Conservation (phyloP, 441 rosid genomes). For the Eutrema salsugineum region DNA sequence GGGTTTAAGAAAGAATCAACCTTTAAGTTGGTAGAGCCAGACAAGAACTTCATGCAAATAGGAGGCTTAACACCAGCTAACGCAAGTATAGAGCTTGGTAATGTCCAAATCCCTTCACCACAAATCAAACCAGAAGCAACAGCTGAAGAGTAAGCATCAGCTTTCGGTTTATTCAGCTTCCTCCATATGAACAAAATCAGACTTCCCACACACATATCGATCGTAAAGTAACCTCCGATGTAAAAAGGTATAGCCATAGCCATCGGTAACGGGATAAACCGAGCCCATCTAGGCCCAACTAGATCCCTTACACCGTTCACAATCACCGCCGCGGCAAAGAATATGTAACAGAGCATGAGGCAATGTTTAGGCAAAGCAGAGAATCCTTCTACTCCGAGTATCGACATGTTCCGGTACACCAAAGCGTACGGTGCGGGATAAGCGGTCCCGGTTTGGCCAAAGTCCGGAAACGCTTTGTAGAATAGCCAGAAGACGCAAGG, state of each 20-base stretch:
- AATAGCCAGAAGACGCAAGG: conserved; percentile 85
- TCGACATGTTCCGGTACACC: conserved; percentile 56
- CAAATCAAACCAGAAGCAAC: conserved; percentile 58
- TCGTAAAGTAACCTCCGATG: conserved; percentile 46
- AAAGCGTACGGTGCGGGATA: conserved; percentile 67
- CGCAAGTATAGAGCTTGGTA: conserved; percentile 48
- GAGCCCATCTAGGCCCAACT: conserved; percentile 25
- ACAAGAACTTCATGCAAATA: conserved; percentile 53
- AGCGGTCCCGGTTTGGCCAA: conserved; percentile 40
- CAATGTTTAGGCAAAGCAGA: conserved; percentile 61
- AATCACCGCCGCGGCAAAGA: conserved; percentile 52
- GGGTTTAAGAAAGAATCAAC: conserved; percentile 39
- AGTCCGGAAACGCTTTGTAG: conserved; percentile 64
- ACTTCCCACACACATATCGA: conserved; percentile 60
- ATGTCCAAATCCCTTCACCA: conserved; percentile 53
- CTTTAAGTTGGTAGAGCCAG: conserved; percentile 27
- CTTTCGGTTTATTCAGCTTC: conserved; percentile 41
- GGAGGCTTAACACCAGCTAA: conserved; percentile 51
- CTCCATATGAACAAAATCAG: conserved; percentile 48
- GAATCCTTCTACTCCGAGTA: conserved; percentile 64
- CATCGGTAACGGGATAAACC: conserved; percentile 52
- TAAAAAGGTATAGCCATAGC: conserved; percentile 58
- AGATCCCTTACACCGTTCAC: conserved; percentile 46
- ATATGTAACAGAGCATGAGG: conserved; percentile 57
- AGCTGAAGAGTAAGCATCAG: conserved; percentile 35